Evolutionary conservation across 2,329 filamentous ascomycete genomes (phyloP).

Genomic region (Penicillium sp.): DNA sequence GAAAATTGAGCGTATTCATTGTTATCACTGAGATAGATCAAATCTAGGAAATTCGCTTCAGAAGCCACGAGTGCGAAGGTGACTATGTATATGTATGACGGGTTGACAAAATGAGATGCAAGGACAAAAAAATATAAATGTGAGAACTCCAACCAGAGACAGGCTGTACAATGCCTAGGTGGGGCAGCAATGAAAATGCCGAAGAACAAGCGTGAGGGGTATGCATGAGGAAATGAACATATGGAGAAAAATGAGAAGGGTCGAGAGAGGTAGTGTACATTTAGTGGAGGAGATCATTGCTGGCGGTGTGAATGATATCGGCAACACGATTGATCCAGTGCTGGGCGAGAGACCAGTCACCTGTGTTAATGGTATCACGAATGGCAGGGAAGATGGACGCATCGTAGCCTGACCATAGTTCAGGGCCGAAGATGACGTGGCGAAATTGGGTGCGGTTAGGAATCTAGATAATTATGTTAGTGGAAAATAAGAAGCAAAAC

Average conservation of each 20-base stretch:
- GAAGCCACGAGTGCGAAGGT: neutral
- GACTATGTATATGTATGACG: constrained; percentile 14
- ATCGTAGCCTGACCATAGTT: constrained; percentile 70
- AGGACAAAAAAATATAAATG: constrained; percentile 4
- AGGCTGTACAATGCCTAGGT: constrained; percentile 4
- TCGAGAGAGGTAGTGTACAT: constrained; percentile 10
- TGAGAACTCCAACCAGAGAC: constrained; percentile 5
- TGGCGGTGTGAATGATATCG: constrained; percentile 63
- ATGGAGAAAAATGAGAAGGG: neutral
- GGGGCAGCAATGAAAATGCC: neutral
- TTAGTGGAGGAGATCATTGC: constrained; percentile 46
- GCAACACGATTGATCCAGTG: constrained; percentile 71
- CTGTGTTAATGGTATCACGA: constrained; percentile 71
- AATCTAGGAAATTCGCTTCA: neutral
- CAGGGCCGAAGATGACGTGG: constrained; percentile 84
- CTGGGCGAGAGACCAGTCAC: constrained; percentile 69
- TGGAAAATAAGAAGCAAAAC: neutral
- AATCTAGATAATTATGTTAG: constrained; percentile 53
- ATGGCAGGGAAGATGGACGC: constrained; percentile 78
- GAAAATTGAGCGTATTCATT: neutral
- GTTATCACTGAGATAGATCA: neutral
- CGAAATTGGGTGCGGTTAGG: constrained; percentile 91
- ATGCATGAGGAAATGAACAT: constrained; percentile 2
- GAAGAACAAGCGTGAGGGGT: neutral
- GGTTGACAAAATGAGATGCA: constrained; percentile 11